phyloP scores from a whole-genome alignment of 2,329 filamentous ascomycete genomes.

The Aureobasidium namibiae region DNA sequence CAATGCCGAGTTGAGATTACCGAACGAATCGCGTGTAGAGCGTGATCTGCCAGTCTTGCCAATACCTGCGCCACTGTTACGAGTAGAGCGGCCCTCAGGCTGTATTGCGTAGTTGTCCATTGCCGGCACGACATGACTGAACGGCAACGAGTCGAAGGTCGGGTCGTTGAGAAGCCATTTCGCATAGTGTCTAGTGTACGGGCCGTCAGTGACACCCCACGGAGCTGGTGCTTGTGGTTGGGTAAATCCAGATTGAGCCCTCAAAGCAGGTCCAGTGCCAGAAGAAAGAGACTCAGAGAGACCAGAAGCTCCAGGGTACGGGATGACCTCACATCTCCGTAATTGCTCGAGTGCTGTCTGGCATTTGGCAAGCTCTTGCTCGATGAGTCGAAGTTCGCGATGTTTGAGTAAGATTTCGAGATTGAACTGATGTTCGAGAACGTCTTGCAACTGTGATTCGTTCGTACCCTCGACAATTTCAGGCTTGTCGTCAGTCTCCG shows the following conservation, averaged over 20 bases:
- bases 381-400: slow-evolving; percentile 84
- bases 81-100: slow-evolving; percentile 66
- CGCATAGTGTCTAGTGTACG: slow-evolving; percentile 88
- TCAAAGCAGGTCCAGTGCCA: slow-evolving; percentile 65
- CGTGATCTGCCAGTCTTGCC: slow-evolving; percentile 43
- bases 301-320: slow-evolving; percentile 67
- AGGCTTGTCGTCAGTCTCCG: not conserved
- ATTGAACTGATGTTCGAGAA: slow-evolving; percentile 78
- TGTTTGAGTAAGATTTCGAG: slow-evolving; percentile 91
- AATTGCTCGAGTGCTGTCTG: slow-evolving; percentile 90
- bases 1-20: slow-evolving; percentile 40
- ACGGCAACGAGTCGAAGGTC: slow-evolving; percentile 58
- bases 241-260: slow-evolving; percentile 52
- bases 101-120: slow-evolving; percentile 16
- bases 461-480: slow-evolving; percentile 12
- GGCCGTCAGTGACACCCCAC: slow-evolving; percentile 84
- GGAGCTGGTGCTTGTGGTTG: slow-evolving; percentile 73
- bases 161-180: slow-evolving; percentile 90
- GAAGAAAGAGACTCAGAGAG: slow-evolving; percentile 61
- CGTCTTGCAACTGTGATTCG: slow-evolving; percentile 53
- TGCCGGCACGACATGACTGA: slow-evolving; percentile 17
- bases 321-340: slow-evolving; percentile 83
- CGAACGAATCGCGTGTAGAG: slow-evolving; percentile 49
- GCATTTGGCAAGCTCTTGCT: slow-evolving; percentile 93
- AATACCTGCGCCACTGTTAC: slow-evolving; percentile 60